Conservation (phyloP, 164 flowering plant genomes). For the Kalanchoe fedtschenkoi region DNA sequence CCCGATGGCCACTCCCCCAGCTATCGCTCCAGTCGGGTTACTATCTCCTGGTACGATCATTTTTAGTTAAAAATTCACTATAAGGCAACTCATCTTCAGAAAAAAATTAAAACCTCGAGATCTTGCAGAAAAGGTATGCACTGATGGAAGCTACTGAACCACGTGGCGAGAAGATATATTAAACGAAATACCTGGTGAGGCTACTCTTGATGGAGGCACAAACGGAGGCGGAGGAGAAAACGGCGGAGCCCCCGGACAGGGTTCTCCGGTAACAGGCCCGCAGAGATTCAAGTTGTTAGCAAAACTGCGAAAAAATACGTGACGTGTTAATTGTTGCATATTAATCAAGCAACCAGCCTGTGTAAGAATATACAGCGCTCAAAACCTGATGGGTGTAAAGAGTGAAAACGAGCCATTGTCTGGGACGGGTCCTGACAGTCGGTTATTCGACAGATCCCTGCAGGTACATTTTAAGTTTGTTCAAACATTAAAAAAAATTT, state of each 20-base stretch:
- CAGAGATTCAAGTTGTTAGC: constrained; percentile 51
- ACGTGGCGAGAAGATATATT: not conserved
- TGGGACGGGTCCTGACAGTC: constrained; percentile 48
- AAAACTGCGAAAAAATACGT: constrained; percentile 50
- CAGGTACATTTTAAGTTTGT: constrained; percentile 2
- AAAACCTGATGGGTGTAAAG: constrained; percentile 60
- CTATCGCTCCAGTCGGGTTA: constrained; percentile 48
- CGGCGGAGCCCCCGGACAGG: constrained; percentile 87
- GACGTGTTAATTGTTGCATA: not conserved
- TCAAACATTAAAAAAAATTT: not conserved
- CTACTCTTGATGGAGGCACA: constrained; percentile 56
- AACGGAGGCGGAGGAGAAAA: constrained; percentile 97
- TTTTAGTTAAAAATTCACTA: not conserved
- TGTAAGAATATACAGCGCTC: not conserved
- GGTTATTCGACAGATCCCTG: constrained; percentile 66
- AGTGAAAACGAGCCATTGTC: constrained; percentile 56
- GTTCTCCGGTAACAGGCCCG: constrained; percentile 42
- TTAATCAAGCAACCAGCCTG: not conserved
- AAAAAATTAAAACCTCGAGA: not conserved
- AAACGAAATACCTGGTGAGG: constrained; percentile 40
- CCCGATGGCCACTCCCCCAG: constrained; percentile 63
- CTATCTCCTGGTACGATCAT: constrained; percentile 25
- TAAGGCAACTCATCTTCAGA: not conserved
- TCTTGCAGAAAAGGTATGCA: not conserved
- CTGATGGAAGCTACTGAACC: not conserved